A percentile compares a stretch with the other conserved stretches of the same genome.
Conservation (phyloP, 352 stramenopile genomes). For the Pythium vanterpoolii region DNA sequence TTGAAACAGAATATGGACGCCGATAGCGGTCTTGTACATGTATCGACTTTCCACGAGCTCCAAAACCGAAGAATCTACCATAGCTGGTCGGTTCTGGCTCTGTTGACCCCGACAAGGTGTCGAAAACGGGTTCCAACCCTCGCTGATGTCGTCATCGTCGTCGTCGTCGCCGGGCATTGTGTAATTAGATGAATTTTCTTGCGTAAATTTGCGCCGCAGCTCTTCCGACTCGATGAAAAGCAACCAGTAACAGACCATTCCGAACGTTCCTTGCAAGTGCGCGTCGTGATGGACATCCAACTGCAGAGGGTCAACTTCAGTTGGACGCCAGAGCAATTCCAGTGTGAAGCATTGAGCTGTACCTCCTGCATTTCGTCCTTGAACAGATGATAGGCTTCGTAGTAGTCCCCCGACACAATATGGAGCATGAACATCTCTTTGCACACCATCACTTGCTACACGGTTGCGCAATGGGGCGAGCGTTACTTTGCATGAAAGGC, state of each 20-base stretch:
- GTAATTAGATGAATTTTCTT: not conserved
- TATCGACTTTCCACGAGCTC: conserved; percentile 54
- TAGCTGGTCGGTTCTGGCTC: not conserved
- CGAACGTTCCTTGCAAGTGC: conserved; percentile 64
- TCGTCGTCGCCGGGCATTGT: conserved; percentile 16
- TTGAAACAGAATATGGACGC: conserved; percentile 72
- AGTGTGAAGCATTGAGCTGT: not conserved
- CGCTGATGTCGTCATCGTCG: conserved; percentile 18
- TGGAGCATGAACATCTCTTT: conserved; percentile 77
- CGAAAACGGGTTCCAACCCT: conserved; percentile 2
- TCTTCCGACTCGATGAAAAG: conserved; percentile 75
- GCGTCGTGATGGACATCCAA: conserved; percentile 52
- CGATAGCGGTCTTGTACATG: conserved; percentile 63
- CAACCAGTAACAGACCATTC: conserved; percentile 82
- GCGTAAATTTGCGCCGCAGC: conserved; percentile 44
- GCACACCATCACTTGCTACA: conserved; percentile 57
- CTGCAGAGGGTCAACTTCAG: conserved; percentile 13
- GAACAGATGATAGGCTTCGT: conserved; percentile 75
- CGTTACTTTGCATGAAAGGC: not conserved
- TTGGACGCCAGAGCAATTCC: not conserved
- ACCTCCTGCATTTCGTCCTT: conserved; percentile 74
- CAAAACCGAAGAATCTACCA: not conserved
- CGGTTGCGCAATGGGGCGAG: not conserved
- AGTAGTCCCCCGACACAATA: conserved; percentile 68
- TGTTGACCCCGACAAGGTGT: not conserved